Evolutionary conservation across 108 stramenopile species (phyloP), one percentile per base, ranked within the genome.

Genomic region (Hondaea fermentalgiana): DNA sequence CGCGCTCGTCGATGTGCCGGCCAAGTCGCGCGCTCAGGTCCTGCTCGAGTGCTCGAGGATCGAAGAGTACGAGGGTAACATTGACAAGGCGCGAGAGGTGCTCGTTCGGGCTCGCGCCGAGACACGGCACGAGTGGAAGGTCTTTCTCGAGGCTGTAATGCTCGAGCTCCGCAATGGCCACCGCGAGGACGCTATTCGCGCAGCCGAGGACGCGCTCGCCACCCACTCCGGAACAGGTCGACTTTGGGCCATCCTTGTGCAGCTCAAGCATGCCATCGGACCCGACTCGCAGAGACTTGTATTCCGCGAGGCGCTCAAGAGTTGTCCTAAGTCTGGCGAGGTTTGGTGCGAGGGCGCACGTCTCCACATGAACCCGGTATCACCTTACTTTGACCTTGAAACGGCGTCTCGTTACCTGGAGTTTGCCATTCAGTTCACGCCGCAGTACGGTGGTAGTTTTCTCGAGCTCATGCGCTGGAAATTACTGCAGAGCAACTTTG

Each of bases 361-460:
- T n/a, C 53, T 89, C 2, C 92, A 76, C 29, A 64, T 93, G 44
- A 89, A 90, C 44, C 92, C 92, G n/a, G 87, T 93, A 19, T 96
- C 95, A 35, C 91, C 89, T 5, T 93, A 93, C 4, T 98, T 98
- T 89, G 97, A 98, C 91, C 91, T 97, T 53, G 90, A 92, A 25
- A 87, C 91, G 8, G 96, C 97, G 45, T 87, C 90, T 2, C 91
- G 94, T 5, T 95, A 97, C 89, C 93, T 98, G n/a, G 92, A 88
- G 59, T 99, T 98, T 93, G 98, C 98, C 45, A 95, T 97, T 45
- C 95, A 95, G 90, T 99, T 99, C 92, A 99, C 98, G 8, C 98
- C 98, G 53, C 98, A 99, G 90, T 99, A 97, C 87, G 98, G 98
- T 5, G 98, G 98, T 88, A 95, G 96, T 88, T 98, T 99, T 89